Conservation (phyloP, 2,329 filamentous ascomycete species). For the Torrubiellomyces zombiae region DNA sequence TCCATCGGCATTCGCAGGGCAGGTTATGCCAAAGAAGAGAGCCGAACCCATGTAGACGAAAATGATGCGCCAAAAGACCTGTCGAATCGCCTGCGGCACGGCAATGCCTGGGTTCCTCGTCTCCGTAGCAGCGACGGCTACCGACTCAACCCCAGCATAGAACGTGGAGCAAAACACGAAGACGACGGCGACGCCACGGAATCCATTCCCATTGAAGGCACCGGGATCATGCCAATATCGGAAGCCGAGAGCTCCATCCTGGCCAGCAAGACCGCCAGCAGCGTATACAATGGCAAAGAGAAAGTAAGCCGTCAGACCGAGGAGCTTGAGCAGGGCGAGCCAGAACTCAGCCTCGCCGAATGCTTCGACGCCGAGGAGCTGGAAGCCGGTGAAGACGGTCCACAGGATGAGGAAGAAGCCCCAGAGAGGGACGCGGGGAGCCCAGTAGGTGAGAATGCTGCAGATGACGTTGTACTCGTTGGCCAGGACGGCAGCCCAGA, state of each 20-base stretch:
- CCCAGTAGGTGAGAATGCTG: conserved; percentile 51
- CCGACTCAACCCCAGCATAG: conserved; percentile 48
- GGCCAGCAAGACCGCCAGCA: conserved; percentile 46
- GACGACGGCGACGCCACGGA: conserved; percentile 46
- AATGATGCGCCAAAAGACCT: conserved; percentile 44
- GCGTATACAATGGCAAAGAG: conserved; percentile 59
- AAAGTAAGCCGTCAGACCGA: conserved; percentile 54
- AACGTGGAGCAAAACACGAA: conserved; percentile 56
- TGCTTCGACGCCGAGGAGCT: conserved; percentile 54
- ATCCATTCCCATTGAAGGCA: conserved; percentile 49
- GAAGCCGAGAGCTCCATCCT: conserved; percentile 44
- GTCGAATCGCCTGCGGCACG: conserved; percentile 40
- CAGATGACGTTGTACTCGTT: conserved; percentile 58
- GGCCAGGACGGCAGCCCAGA: conserved; percentile 48
- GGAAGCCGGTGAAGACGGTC: conserved; percentile 51
- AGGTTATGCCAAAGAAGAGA: conserved; percentile 60
- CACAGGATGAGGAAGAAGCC: conserved; percentile 61
- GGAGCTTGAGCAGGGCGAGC: conserved; percentile 56
- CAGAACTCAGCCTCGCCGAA: conserved; percentile 73
- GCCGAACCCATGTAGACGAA: conserved; percentile 53
- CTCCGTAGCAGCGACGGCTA: conserved; percentile 47
- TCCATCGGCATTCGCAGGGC: conserved; percentile 48
- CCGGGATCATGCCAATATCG: conserved; percentile 57
- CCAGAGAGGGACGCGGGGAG: conserved; percentile 42
- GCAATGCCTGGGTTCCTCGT: conserved; percentile 39